A percentile compares a stretch with the other conserved stretches of the same genome.
Conservation (phyloP, 2,329 filamentous ascomycete species). For the Botrytis deweyae region DNA sequence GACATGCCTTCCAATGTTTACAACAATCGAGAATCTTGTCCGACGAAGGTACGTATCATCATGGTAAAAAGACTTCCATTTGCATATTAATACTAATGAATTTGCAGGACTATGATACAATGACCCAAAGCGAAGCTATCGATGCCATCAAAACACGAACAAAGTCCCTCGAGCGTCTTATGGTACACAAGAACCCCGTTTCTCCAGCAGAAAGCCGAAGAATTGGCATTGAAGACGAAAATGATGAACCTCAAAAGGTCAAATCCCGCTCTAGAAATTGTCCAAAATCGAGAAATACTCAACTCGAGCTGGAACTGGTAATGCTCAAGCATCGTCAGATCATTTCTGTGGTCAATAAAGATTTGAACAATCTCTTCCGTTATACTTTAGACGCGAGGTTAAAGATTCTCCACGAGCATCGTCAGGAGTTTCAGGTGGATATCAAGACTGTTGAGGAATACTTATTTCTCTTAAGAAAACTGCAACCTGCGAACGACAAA, state of each 20-base stretch:
- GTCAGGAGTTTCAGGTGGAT: not conserved
- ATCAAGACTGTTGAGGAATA: conserved; percentile 1
- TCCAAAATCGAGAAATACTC: too few species aligned
- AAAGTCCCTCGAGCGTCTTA: not conserved
- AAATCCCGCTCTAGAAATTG: not conserved
- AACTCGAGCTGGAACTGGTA: not conserved
- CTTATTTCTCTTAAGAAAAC: not conserved
- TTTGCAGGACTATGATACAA: not conserved
- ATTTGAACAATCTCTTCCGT: not conserved
- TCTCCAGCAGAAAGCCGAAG: not conserved
- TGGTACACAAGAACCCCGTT: not conserved
- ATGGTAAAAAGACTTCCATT: not conserved
- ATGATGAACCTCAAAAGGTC: rapidly evolving
- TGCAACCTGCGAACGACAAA: not conserved
- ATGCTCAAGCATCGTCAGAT: not conserved
- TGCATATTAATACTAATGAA: not conserved
- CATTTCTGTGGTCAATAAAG: not conserved
- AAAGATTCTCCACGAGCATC: not conserved
- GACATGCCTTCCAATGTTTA: not conserved
- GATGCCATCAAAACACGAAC: not conserved
- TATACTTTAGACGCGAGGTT: not conserved
- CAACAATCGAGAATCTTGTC: not conserved
- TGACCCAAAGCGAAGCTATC: not conserved
- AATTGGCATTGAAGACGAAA: not conserved
- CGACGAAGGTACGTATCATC: not conserved